Base-by-base conservation (phyloP, 2,329 filamentous ascomycete species). In the Verticillium zaregamsianum region DNA sequence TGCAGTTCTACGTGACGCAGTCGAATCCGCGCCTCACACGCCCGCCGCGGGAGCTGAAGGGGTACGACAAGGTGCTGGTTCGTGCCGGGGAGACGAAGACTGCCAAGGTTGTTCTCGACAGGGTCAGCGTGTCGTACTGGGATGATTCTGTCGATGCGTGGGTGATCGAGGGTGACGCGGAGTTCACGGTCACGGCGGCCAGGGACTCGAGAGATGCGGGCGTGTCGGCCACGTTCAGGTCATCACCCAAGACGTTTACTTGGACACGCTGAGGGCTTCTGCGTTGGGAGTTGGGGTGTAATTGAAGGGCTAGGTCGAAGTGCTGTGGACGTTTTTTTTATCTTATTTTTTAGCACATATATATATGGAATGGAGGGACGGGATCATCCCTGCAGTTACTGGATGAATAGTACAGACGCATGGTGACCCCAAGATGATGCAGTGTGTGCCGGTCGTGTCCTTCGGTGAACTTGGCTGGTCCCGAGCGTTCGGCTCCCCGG, bases 31-130 rank as follows among this genome's bases (percentile, higher is more conserved):
- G 75, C 32, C 79, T 86, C 15, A 80, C 78, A 3, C 79, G 83
- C 56, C 76, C 79, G 5, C 64, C 65, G 31, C 78, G 77, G 66
- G 78, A 81, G 63, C 67, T 81, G 28, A 78, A 80, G 59, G 79
- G 76, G 2, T 81, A 81, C 60, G 65, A 72, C 28, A 81, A 80
- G 62, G 74, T 78, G 9, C 67, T 71, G 31, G 65, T 80, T 12
- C 67, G 74, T 37, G 66, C 75, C 0, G 74, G 75, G 2, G 72
- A 76, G 57, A 73, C 70, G 57, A 69, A 68, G 49, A 67, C 65
- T 3, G 73, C 72, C 1, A 62, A 67, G 35, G 68, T 77, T 3
- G 63, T 59, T 28, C 45, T 78, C 11, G 73, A 77, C 23, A 54
- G 25, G 17, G 49, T 60, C 52, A 56, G 45, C 25, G 52, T 60